Evolutionary conservation across 169 alveolate genomes (phyloP), one percentile per base, ranked within the genome.

Genomic region (Cryptosporidium muris): DNA sequence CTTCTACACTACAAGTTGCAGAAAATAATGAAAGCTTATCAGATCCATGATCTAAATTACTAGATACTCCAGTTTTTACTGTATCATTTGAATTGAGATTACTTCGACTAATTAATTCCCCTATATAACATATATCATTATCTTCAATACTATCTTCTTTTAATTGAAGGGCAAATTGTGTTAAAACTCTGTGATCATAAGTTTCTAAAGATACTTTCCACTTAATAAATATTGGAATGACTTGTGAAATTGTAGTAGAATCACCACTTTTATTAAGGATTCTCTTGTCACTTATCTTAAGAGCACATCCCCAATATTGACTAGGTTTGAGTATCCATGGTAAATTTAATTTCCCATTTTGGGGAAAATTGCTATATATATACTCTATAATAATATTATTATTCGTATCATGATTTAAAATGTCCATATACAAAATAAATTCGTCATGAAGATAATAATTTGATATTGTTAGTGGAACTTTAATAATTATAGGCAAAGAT

Each of bases 111-210:
- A 52, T 37, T 1, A 48, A 51, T 11, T 66, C 40, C 11, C 4
- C 65, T 5, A 51, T 8, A 2, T 16, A 14, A 48, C 51, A 11
- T 3, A 65, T 65, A 25, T 40, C 34, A 14, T 16, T 52, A 8
- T 14, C 16, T 6, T 52, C 40, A 25, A 36, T 25, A 65, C 36
- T 49, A 6, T 3, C 64, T 49, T 12, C 25, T 34, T 66, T 25
- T 6, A 66, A 49, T 38, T 66, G 81, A 16, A 74, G 14, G 14
- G 85, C 67, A 74, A 74, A 74, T 48, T 74, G 85, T 6, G 85
- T 58, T 37, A 74, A 54, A 48, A 74, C 9, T 74, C 51, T 74
- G 11, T 52, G 60, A 2, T 38, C 25, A 34, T 1, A 16, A 3
- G 7, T 16, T 12, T n/a, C 38, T 6, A 5, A 11, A 34, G 42